A percentile compares a stretch with the other conserved stretches of the same genome.
These are phyloP conservation scores for Panus rudis DNA, from an alignment of 768 basidiomycete species.

Conservation along the genomic window DNA sequence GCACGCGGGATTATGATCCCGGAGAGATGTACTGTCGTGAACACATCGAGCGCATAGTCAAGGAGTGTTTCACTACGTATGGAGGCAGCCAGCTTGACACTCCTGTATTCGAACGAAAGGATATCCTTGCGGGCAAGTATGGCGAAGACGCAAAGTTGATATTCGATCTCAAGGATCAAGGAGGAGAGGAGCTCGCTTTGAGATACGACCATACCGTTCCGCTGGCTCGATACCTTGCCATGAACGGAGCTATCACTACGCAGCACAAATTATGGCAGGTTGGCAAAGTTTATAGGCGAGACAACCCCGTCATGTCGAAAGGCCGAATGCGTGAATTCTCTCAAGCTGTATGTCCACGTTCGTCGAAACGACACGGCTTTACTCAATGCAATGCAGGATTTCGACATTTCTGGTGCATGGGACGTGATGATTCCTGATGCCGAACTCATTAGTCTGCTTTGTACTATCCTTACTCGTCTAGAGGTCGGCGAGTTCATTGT, in stretches of 20 bases:
- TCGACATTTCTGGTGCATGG: conserved; percentile 89
- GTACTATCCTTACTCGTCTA: conserved; percentile 72
- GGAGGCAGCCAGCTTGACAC: conserved; percentile 94
- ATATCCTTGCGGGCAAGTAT: conserved; percentile 93
- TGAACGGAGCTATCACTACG: conserved; percentile 75
- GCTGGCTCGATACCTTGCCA: conserved; percentile 90
- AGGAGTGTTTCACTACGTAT: conserved; percentile 79
- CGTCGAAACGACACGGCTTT: not conserved
- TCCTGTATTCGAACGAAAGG: conserved; percentile 96
- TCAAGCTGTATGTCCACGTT: conserved; percentile 49
- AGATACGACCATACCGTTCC: conserved; percentile 98
- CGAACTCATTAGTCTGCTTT: conserved; percentile 77
- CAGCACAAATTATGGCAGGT: conserved; percentile 92
- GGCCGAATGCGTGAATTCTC: conserved; percentile 98
- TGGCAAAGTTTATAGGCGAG: conserved; percentile 96
- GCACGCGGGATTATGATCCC: conserved; percentile 92
- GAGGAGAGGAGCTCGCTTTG: conserved; percentile 91
- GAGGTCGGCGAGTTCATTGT: conserved; percentile 93
- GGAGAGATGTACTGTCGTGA: conserved; percentile 88
- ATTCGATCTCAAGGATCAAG: conserved; percentile 95
- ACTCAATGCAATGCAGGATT: conserved; percentile 51
- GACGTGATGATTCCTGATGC: conserved; percentile 98
- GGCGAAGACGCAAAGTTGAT: conserved; percentile 97
- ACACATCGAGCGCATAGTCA: conserved; percentile 83
- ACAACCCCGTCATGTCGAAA: conserved; percentile 96